Evolutionary conservation across 2,329 filamentous ascomycete species (phyloP).

Genomic region (Penicillium sp.): DNA sequence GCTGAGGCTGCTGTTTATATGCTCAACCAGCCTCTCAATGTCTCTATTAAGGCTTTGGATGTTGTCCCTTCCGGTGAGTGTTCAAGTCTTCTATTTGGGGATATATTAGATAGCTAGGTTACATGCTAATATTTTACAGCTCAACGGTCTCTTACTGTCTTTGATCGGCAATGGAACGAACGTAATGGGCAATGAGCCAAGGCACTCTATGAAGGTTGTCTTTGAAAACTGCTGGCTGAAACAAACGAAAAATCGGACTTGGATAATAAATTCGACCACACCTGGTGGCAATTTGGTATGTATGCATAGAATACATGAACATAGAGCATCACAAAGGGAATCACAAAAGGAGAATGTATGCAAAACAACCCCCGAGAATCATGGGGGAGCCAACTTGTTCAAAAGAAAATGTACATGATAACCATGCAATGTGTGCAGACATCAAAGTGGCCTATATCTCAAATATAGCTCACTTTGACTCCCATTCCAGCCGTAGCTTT

Average conservation of each 20-base stretch:
- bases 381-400: conserved; percentile 8
- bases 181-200: not conserved
- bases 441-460: conserved; percentile 12
- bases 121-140: conserved; percentile 16
- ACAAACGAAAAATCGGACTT: not conserved
- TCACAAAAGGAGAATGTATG: conserved; percentile 23
- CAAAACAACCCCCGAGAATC: conserved; percentile 5
- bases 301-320: conserved; percentile 18
- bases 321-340: conserved; percentile 12
- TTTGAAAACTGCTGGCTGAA: not conserved
- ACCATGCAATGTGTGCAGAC: conserved; percentile 11
- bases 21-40: conserved; percentile 42
- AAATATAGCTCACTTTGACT: conserved; percentile 96
- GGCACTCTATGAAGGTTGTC: not conserved
- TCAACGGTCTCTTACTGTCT: conserved; percentile 34
- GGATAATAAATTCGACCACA: conserved; percentile 3
- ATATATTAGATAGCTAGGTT: not conserved
- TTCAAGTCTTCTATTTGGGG: not conserved
- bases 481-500: conserved; percentile 89
- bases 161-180: conserved; percentile 34
- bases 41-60: conserved; percentile 50
- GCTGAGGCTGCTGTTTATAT: conserved; percentile 47
- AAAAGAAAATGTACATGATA: conserved; percentile 16
- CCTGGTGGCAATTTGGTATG: conserved; percentile 13
- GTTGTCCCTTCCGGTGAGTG: conserved; percentile 44